Base-by-base conservation (phyloP, 768 basidiomycete species). In the Zangia roseola region DNA sequence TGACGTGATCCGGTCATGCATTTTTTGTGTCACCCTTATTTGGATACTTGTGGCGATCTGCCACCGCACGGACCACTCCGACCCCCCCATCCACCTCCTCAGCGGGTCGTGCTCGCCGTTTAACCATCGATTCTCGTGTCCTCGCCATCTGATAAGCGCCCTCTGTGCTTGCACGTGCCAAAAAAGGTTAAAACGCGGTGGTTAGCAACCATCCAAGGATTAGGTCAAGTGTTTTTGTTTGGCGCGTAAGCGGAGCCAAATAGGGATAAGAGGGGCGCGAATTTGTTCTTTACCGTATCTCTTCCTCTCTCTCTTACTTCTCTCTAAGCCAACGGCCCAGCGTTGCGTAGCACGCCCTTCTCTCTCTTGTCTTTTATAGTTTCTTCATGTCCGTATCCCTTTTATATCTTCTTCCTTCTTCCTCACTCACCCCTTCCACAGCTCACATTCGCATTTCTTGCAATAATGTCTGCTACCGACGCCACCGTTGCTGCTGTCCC, bases 401-500 rank as follows among this genome's bases (percentile, higher is more conserved):
- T 2, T 21, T 23, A 10, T 38, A 31, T 53, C 53, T 40, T 46
- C 45, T 50, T 43, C 20, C 26, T 6, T 36, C 1, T 26, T 35
- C 30, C 13, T 40, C 30, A n/a, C 48, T 59, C 13, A 50, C 23
- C 24, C n/a, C 47, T 41, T 57, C 48, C 37, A 23, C 67, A 83
- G 80, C 80, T 79, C 78, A 76, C 58, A 69, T 74, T 76, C 74
- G 71, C 68, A 72, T 67, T 71, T 73, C 71, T 66, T 74, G 71
- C 73, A 73, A 82, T 90, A 89, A 91, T 93, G 88, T 91, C 90
- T 78, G 80, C 86, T 71, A 68, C 84, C 62, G 86, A 84, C 71
- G 69, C 72, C 64, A 62, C 74, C 65, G 73, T 73, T 63, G 75
- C 64, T 60, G 71, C 61, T 42, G 63, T 74, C 67, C 69, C 72